phyloP scores from a whole-genome alignment of 768 basidiomycete genomes.

The Pulveroboletus sp. region DNA sequence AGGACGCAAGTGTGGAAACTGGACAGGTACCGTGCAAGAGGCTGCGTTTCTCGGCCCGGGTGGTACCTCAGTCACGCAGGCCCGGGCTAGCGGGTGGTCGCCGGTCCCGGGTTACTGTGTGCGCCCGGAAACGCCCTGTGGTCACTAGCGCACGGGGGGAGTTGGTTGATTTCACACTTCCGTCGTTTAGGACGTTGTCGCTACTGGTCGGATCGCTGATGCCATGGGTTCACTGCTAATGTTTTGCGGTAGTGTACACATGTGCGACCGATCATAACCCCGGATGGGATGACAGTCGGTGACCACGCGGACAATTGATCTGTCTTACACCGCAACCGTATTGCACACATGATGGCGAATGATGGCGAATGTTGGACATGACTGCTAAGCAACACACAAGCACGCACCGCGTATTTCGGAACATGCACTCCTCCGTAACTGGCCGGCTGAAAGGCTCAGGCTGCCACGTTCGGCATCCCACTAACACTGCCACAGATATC shows the following conservation, averaged over 20 bases:
- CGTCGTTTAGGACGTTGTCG: conserved; percentile 32
- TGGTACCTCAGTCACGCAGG: conserved; percentile 1
- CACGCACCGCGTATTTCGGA: too few species aligned
- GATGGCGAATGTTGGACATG: too few species aligned
- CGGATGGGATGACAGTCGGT: too few species aligned
- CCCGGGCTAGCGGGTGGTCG: conserved; percentile 15
- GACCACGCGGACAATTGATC: too few species aligned
- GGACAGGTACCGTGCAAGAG: conserved; percentile 16
- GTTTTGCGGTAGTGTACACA: too few species aligned
- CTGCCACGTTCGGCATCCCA: neutral
- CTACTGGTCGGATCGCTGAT: conserved; percentile 30
- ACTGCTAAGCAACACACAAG: too few species aligned
- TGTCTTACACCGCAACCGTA: too few species aligned
- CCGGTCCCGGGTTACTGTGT: conserved; percentile 13
- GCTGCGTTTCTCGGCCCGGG: conserved; percentile 19
- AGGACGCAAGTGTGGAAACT: conserved; percentile 9
- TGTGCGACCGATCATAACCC: too few species aligned
- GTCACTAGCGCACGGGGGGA: conserved; percentile 12
- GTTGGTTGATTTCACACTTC: conserved; percentile 29
- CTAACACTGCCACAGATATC: conserved; percentile 1
- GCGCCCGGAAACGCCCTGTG: conserved; percentile 16
- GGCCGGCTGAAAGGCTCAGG: too few species aligned
- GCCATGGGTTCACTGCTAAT: conserved; percentile 25
- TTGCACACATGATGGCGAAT: too few species aligned
- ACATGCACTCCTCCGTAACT: too few species aligned